Evolutionary conservation across 441 rosid species (phyloP).

Genomic region (Brassica hybrid): DNA sequence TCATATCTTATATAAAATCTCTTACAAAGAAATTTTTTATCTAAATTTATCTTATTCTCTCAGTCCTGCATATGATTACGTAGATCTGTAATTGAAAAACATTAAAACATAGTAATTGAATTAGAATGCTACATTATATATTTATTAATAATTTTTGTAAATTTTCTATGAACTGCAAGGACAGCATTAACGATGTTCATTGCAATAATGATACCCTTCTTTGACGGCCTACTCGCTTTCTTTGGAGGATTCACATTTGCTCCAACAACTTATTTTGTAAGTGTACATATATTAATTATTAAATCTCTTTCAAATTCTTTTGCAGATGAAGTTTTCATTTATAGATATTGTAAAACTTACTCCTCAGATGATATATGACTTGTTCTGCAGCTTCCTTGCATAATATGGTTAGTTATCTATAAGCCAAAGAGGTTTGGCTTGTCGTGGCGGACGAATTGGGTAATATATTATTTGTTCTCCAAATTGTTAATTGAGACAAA

Average conservation of each 20-base stretch:
- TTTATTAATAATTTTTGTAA: background rate
- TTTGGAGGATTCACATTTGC: constrained; percentile 79
- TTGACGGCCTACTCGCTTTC: constrained; percentile 79
- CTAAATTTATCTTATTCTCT: background rate
- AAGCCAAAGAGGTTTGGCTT: constrained; percentile 60
- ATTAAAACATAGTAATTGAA: background rate
- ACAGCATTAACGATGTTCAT: constrained; percentile 66
- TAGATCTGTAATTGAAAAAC: background rate
- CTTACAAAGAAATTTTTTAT: too few relatives aligned
- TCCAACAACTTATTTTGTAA: constrained; percentile 74
- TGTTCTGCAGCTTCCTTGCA: constrained; percentile 61
- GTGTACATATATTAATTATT: constrained; percentile 18
- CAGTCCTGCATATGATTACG: background rate
- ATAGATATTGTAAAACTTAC: background rate
- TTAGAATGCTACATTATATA: background rate
- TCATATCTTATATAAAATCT: too few relatives aligned
- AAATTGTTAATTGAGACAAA: background rate
- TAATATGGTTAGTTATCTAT: constrained; percentile 64
- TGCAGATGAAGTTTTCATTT: background rate
- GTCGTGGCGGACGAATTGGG: constrained; percentile 71
- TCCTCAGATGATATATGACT: background rate
- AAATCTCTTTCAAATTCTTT: background rate
- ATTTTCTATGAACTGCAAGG: background rate
- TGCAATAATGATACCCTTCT: constrained; percentile 67
- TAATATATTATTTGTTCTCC: constrained; percentile 29